A percentile compares a stretch with the other conserved stretches of the same genome.
Evolutionary conservation across 2,329 filamentous ascomycete genomes (phyloP).

Genomic region (Sarocladium strictum): DNA sequence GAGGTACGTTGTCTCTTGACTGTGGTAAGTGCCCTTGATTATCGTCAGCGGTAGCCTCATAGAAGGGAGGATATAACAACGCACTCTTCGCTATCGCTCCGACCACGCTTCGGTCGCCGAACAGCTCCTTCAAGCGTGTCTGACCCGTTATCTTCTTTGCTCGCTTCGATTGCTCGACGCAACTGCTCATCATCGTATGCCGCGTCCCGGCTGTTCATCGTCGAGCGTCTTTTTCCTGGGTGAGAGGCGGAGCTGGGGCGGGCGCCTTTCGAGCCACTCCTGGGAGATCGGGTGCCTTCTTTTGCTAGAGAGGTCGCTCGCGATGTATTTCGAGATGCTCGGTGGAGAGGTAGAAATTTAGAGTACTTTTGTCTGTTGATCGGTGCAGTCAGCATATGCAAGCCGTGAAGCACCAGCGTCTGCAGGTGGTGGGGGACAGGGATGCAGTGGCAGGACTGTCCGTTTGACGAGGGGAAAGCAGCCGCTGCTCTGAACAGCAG

Average conservation of each 20-base stretch:
- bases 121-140: constrained; percentile 44
- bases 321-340: constrained; percentile 49
- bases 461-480: background rate
- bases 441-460: background rate
- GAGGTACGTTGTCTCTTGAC: constrained; percentile 79
- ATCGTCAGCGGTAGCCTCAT: constrained; percentile 18
- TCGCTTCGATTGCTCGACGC: constrained; percentile 86
- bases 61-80: constrained; percentile 30
- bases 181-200: constrained; percentile 93
- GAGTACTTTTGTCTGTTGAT: constrained; percentile 56
- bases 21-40: constrained; percentile 37
- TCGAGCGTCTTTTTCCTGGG: constrained; percentile 78
- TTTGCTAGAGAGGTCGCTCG: constrained; percentile 62
- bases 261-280: constrained; percentile 49
- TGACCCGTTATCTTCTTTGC: constrained; percentile 68
- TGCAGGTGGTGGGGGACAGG: background rate
- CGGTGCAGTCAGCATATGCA: constrained; percentile 24
- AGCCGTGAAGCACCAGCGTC: background rate
- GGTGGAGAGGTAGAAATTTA: constrained; percentile 56
- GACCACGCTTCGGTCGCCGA: constrained; percentile 69
- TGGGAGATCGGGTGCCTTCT: constrained; percentile 50
- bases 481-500: background rate
- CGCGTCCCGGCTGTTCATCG: constrained; percentile 94
- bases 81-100: constrained; percentile 93
- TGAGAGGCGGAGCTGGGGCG: constrained; percentile 45